Percentiles rank a stretch among this genome's conserved stretches.
phyloP scores from a whole-genome alignment of 805 yeast species.

The Starmerella potacharoeniae region DNA sequence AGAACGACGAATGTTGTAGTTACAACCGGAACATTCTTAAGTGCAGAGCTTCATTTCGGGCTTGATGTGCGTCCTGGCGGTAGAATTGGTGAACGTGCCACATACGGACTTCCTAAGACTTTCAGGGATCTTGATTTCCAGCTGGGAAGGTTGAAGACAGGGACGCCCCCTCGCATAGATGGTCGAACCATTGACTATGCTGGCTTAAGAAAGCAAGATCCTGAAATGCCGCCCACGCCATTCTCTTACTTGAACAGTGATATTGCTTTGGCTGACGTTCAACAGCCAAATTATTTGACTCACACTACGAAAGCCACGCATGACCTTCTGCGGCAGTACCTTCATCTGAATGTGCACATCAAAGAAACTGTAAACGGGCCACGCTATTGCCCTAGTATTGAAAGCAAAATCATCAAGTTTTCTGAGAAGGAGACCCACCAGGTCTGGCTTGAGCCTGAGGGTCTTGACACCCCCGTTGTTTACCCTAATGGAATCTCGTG shows the following conservation, averaged over 20 bases:
- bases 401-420: conserved; percentile 74
- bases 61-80: conserved; percentile 74
- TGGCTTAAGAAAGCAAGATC: conserved; percentile 54
- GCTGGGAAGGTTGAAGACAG: conserved; percentile 86
- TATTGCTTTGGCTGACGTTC: conserved; percentile 47
- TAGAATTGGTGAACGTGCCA: conserved; percentile 82
- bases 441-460: conserved; percentile 96
- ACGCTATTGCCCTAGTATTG: conserved; percentile 93
- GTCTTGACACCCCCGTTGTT: conserved; percentile 70
- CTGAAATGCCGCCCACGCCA: conserved; percentile 78
- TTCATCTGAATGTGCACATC: conserved; percentile 79
- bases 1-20: conserved; percentile 61
- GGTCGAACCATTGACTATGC: conserved; percentile 58
- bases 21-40: conserved; percentile 90
- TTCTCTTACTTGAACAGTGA: conserved; percentile 73
- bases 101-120: conserved; percentile 78
- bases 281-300: conserved; percentile 66
- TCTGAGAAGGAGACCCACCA: conserved; percentile 64
- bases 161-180: conserved; percentile 88
- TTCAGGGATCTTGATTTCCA: conserved; percentile 64
- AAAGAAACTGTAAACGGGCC: conserved; percentile 94
- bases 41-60: conserved; percentile 93
- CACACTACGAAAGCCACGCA: conserved; percentile 68
- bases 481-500: conserved; percentile 95
- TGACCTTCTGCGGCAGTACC: conserved; percentile 51